Evolutionary conservation across 169 alveolate species (phyloP).

Genomic region (Plasmodium yoelii): DNA sequence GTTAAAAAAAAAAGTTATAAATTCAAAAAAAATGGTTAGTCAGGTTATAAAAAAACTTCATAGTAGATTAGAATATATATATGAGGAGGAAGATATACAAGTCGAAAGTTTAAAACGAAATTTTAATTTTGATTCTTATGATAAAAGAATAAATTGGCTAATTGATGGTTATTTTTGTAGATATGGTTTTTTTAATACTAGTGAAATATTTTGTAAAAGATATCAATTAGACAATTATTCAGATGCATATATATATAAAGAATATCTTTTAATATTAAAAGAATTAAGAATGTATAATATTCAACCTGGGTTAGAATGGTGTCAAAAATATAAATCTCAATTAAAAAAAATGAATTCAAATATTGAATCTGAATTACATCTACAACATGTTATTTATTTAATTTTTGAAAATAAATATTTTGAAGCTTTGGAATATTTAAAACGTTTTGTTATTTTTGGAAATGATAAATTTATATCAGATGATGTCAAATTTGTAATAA

Average conservation of each 20-base stretch:
- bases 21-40: constrained; percentile 20
- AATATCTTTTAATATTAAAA: constrained; percentile 35
- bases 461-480: constrained; percentile 6
- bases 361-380: constrained; percentile 78
- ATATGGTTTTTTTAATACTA: constrained; percentile 50
- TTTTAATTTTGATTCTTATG: constrained; percentile 54
- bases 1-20: constrained; percentile 35
- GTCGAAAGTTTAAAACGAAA: constrained; percentile 59
- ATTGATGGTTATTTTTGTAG: constrained; percentile 49
- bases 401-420: constrained; percentile 57
- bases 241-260: constrained; percentile 67
- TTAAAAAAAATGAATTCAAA: constrained; percentile 68
- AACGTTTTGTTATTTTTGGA: constrained; percentile 15
- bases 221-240: constrained; percentile 52
- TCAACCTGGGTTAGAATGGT: constrained; percentile 69
- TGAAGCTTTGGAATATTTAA: constrained; percentile 72
- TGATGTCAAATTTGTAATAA: constrained; percentile 37
- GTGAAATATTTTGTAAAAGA: constrained; percentile 40
- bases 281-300: constrained; percentile 36
- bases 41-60: constrained; percentile 23
- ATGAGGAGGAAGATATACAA: constrained; percentile 65
- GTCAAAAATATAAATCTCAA: constrained; percentile 68
- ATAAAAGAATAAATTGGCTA: constrained; percentile 70
- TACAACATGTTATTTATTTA: constrained; percentile 74
- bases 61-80: constrained; percentile 25